Percentiles rank a stretch among this genome's conserved stretches.
These are phyloP conservation scores for Purshia tridentata DNA, from an alignment of 306 rosid species.

Conservation along the genomic window DNA sequence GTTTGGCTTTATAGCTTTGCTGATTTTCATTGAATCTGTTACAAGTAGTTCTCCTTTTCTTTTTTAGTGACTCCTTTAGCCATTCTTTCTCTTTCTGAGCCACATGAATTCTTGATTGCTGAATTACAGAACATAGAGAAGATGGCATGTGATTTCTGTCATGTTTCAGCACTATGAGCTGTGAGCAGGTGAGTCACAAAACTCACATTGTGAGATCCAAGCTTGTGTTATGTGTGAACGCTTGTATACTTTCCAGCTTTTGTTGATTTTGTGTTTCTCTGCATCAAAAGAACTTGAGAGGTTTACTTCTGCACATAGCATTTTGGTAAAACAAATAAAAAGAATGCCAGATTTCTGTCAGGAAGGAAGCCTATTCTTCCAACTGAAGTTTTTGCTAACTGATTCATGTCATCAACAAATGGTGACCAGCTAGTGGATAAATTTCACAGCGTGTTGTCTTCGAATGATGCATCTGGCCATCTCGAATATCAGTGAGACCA, in stretches of 20 bases:
- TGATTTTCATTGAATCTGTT: conserved; percentile 17
- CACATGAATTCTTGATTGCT: conserved; percentile 34
- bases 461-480: conserved; percentile 32
- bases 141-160: conserved; percentile 44
- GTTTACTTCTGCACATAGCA: conserved; percentile 1
- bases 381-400: conserved; percentile 24
- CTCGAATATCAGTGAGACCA: conserved; percentile 14
- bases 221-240: conserved; percentile 27
- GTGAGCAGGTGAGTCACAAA: conserved; percentile 55
- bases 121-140: conserved; percentile 57
- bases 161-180: conserved; percentile 47
- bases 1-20: conserved; percentile 14
- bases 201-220: conserved; percentile 36
- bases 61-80: conserved; percentile 19
- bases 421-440: conserved; percentile 25
- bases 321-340: conserved; percentile 25
- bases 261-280: conserved; percentile 3
- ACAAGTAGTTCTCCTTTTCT: conserved; percentile 18
- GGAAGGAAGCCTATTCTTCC: conserved; percentile 28
- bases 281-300: conserved; percentile 16
- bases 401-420: conserved; percentile 30
- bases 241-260: conserved; percentile 25
- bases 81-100: conserved; percentile 34
- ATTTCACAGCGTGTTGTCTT: conserved; percentile 17
- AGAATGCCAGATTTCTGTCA: conserved; percentile 28